Percentiles rank a stretch among this genome's conserved stretches.
These are phyloP conservation scores for Wallacemonas sp. DNA, from an alignment of 208 protist species.

Conservation along the genomic window DNA sequence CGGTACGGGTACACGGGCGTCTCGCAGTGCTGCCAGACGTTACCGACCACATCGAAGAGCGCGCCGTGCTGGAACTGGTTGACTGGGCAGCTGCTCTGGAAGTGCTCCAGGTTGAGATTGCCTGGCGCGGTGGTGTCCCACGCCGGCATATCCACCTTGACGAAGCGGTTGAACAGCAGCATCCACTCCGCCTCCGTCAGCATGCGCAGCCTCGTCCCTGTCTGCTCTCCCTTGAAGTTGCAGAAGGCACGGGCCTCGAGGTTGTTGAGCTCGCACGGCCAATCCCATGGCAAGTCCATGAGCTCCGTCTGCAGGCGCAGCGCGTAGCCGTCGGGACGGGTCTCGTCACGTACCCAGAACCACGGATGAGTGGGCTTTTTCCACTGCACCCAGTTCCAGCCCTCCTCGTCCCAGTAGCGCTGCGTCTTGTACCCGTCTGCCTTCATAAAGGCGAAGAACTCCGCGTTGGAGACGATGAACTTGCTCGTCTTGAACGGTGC, in stretches of 20 bases:
- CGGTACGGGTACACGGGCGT: slow-evolving; percentile 88
- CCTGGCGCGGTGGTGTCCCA: slow-evolving; percentile 74
- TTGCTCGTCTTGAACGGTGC: slow-evolving; percentile 93
- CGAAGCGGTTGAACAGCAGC: slow-evolving; percentile 81
- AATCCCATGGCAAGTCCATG: slow-evolving; percentile 94
- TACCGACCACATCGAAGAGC: slow-evolving; percentile 94
- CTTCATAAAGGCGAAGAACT: slow-evolving; percentile 94
- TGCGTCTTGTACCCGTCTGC: slow-evolving; percentile 89
- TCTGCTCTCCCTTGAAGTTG: slow-evolving; percentile 88
- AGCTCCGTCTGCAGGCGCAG: slow-evolving; percentile 91
- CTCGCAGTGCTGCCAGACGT: slow-evolving; percentile 96
- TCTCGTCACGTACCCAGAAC: slow-evolving; percentile 92
- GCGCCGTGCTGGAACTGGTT: slow-evolving; percentile 81
- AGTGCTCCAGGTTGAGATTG: slow-evolving; percentile 89
- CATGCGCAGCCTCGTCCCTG: slow-evolving; percentile 81
- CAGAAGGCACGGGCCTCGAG: slow-evolving; percentile 96
- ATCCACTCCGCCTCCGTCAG: slow-evolving; percentile 91
- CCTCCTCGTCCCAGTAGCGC: slow-evolving; percentile 95
- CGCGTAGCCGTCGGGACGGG: slow-evolving; percentile 71
- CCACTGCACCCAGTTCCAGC: slow-evolving; percentile 96
- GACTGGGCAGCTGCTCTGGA: slow-evolving; percentile 82
- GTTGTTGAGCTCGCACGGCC: slow-evolving; percentile 96
- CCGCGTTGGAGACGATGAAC: slow-evolving; percentile 95
- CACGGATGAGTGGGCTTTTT: slow-evolving; percentile 88
- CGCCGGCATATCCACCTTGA: slow-evolving; percentile 72